Conservation (phyloP, 169 alveolate genomes). For the Babesia ovata region DNA sequence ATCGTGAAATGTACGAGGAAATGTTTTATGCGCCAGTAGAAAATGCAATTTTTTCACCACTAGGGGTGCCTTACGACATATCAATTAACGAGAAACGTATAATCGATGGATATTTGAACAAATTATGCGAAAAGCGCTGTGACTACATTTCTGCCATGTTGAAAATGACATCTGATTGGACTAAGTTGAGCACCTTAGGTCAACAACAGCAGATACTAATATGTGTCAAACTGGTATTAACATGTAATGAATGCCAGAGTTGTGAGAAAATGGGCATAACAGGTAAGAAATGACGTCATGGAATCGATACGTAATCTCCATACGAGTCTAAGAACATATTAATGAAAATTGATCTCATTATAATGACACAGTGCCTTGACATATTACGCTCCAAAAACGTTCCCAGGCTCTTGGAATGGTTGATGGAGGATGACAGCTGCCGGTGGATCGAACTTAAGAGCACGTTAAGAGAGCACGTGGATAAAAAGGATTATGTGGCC, state of each 20-base stretch:
- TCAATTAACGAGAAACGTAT: not conserved
- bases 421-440: constrained; percentile 14
- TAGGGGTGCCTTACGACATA: constrained; percentile 38
- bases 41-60: constrained; percentile 18
- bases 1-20: constrained; percentile 6
- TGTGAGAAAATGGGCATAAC: constrained; percentile 27
- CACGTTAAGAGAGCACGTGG: constrained; percentile 3
- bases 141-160: constrained; percentile 7
- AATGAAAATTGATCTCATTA: not conserved
- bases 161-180: not conserved
- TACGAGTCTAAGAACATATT: too few relatives aligned
- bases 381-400: constrained; percentile 9
- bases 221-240: constrained; percentile 23
- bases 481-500: not conserved
- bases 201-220: constrained; percentile 20
- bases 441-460: constrained; percentile 8
- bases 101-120: not conserved
- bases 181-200: constrained; percentile 3
- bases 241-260: constrained; percentile 20
- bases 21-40: not conserved
- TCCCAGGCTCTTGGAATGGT: constrained; percentile 37
- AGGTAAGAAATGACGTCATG: not conserved
- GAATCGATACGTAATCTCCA: not conserved
- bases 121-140: constrained; percentile 34
- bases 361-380: constrained; percentile 13